Evolutionary conservation across 1,284 basidiomycete species (phyloP).

Genomic region (Irpex sp.): DNA sequence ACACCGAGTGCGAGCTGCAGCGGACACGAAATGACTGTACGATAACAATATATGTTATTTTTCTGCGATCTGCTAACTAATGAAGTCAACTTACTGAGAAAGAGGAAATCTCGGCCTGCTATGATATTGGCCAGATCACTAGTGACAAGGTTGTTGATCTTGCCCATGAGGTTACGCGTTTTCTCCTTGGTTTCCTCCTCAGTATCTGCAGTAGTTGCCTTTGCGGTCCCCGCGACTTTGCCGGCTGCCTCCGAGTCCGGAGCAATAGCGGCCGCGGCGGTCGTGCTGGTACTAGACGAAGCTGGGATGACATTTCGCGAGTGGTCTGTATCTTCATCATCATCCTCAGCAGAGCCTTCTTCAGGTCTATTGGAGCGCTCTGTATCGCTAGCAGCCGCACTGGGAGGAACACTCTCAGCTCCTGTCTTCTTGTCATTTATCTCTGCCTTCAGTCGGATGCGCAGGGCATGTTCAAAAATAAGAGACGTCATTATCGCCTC

Average conservation of each 20-base stretch:
- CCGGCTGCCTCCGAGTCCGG: background rate
- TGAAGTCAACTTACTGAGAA: constrained; percentile 4
- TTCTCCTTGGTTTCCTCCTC: constrained; percentile 10
- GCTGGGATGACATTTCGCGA: constrained; percentile 5
- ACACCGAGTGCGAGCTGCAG: constrained; percentile 33
- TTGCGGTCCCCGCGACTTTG: constrained; percentile 1
- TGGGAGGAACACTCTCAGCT: constrained; percentile 9
- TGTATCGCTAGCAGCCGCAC: constrained; percentile 5
- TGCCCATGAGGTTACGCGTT: constrained; percentile 38
- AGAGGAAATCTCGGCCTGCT: constrained; percentile 27
- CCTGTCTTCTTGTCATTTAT: constrained; percentile 3
- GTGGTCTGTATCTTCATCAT: constrained; percentile 10
- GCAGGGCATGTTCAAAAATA: constrained; percentile 66
- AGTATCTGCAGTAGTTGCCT: background rate
- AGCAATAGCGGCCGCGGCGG: constrained; percentile 8
- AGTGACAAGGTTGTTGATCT: constrained; percentile 39
- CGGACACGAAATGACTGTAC: constrained; percentile 25
- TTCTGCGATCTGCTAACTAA: no score
- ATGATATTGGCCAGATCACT: constrained; percentile 28
- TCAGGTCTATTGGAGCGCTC: constrained; percentile 7
- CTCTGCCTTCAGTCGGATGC: constrained; percentile 61
- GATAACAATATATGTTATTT: no score
- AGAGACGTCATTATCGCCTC: constrained; percentile 67
- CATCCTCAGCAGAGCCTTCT: constrained; percentile 12
- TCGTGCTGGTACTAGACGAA: background rate